Conservation (phyloP, 768 basidiomycete species). For the Leccinum sublutescens region DNA sequence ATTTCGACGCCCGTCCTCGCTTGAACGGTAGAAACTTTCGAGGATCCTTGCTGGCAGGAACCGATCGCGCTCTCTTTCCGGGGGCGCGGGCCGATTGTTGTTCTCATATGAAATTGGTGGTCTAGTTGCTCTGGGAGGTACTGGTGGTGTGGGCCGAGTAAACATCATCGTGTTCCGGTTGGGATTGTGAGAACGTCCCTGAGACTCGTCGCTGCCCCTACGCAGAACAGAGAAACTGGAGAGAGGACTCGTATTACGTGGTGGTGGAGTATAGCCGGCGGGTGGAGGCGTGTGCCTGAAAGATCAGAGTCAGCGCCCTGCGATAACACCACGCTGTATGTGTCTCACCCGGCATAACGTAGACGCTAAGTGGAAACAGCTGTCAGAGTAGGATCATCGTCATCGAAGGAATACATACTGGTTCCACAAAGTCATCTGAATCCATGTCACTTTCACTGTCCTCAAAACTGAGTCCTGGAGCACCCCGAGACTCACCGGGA, state of each 20-base stretch:
- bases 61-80: conserved; percentile 28
- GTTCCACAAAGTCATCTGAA: conserved; percentile 18
- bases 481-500: conserved; percentile 12
- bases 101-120: conserved; percentile 13
- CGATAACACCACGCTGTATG: no score
- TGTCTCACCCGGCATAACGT: conserved; percentile 19
- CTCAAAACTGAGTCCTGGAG: conserved; percentile 16
- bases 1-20: conserved; percentile 26
- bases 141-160: conserved; percentile 8
- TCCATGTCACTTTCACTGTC: conserved; percentile 31
- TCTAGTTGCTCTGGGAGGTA: conserved; percentile 9
- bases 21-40: conserved; percentile 22
- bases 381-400: conserved; percentile 5
- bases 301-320: conserved; percentile 2
- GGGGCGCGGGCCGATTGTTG: conserved; percentile 5
- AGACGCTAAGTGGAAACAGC: conserved; percentile 16
- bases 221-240: conserved; percentile 17
- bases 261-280: conserved; percentile 19
- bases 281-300: conserved; percentile 22
- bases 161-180: conserved; percentile 13
- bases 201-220: conserved; percentile 12
- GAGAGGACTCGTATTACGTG: conserved; percentile 17
- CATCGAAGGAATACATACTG: conserved; percentile 4
- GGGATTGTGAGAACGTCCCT: conserved; percentile 9
- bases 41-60: conserved; percentile 23